Evolutionary conservation across 2,329 filamentous ascomycete species (phyloP), one percentile per base, ranked within the genome.

Genomic region (Fusarium veterinarium): DNA sequence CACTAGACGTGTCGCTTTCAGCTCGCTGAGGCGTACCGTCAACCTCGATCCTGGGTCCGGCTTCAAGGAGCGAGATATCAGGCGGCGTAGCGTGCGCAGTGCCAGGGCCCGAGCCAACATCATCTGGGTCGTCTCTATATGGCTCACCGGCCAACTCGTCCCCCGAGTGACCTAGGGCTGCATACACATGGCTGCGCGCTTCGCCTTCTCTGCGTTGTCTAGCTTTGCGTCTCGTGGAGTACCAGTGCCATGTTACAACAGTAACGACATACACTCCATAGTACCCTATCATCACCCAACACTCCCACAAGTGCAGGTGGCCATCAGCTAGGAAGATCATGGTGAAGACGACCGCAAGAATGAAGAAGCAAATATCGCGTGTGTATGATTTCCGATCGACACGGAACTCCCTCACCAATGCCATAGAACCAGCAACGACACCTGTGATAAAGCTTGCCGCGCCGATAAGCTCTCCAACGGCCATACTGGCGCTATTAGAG

Each of bases 391-490:
- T 93, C 77, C 91, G 92, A 59, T 94, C 93, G 58, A 99, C 96
- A 74, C 92, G 92, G 81, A 99, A 99, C 60, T 97, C 96, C 72
- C 94, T 89, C n/a, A 98, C 95, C 61, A 99, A 83, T 19, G 95
- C 96, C 96, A 99, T 99, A 62, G 95, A 97, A 20, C 96, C 96
- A 9, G 95, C 95, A 38, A 99, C 96, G 23, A 99, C 95, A 4
- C 95, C 93, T 3, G 95, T 97, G 81, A 99, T 99, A 83, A 99
- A 99, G 71, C 94, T 91, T 38, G 96, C 96, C 16, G 96, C 96
- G 38, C 96, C 96, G 59, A 99, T 94, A 56, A 99, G 87, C 84
- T 99, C 96, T 49, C 96, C 96, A 44, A 99, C 91, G 2, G 96
- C 96, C 86, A 99, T 89, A 84, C 95, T 97, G n/a, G 95, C 95